Evolutionary conservation across 345 rosid species (phyloP).

Genomic region (Brassica carinata): DNA sequence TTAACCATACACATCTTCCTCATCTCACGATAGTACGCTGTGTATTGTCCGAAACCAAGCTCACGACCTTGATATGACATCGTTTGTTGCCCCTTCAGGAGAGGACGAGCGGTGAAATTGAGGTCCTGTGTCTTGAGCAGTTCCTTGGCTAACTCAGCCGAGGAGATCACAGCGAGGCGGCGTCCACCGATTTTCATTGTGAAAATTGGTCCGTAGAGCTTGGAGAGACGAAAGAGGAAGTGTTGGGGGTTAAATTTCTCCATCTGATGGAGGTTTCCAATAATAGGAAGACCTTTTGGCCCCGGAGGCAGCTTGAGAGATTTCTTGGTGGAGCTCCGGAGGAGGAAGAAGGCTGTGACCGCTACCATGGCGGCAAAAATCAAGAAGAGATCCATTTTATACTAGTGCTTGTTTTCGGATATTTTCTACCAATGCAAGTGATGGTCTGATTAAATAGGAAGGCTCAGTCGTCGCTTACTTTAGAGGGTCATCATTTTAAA

Average conservation of each 20-base stretch:
- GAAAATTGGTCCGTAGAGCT: constrained; percentile 35
- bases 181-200: constrained; percentile 32
- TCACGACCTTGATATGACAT: constrained; percentile 42
- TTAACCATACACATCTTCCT: constrained; percentile 42
- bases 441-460: constrained; percentile 4
- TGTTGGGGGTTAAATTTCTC: constrained; percentile 39
- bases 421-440: background rate
- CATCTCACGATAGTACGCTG: constrained; percentile 40
- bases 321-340: constrained; percentile 21
- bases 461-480: constrained; percentile 9
- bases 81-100: constrained; percentile 36
- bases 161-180: constrained; percentile 29
- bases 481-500: background rate
- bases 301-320: constrained; percentile 33
- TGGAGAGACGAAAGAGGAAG: constrained; percentile 37
- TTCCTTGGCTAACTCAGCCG: constrained; percentile 32
- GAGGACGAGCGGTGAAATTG: constrained; percentile 39
- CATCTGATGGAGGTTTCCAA: constrained; percentile 41
- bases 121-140: constrained; percentile 35
- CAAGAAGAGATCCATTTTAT: constrained; percentile 31
- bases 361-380: constrained; percentile 14
- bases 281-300: constrained; percentile 38
- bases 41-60: constrained; percentile 40
- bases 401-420: background rate
- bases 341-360: constrained; percentile 13